These are phyloP conservation scores for Trichoderma brevicompactum DNA, from an alignment of 2,329 filamentous ascomycete species.

Conservation along the genomic window DNA sequence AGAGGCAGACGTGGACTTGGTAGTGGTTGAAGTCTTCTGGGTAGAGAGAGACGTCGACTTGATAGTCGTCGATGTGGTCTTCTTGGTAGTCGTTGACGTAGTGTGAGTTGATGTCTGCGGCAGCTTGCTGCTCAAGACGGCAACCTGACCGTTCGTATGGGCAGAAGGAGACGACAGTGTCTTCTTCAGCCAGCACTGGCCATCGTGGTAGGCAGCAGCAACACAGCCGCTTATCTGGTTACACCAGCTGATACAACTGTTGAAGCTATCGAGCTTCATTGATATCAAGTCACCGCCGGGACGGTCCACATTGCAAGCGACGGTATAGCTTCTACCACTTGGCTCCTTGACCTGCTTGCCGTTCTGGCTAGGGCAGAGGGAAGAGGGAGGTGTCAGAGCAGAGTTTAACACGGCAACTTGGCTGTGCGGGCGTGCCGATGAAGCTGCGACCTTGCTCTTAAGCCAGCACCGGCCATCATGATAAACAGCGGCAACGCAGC, in stretches of 20 bases:
- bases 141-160: not conserved
- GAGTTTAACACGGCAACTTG: constrained; percentile 1
- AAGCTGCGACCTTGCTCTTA: not conserved
- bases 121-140: constrained; percentile 11
- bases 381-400: not conserved
- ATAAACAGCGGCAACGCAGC: constrained; percentile 8
- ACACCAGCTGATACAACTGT: constrained; percentile 2
- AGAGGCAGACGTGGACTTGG: not conserved
- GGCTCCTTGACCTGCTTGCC: constrained; percentile 11
- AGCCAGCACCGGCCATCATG: constrained; percentile 12
- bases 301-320: constrained; percentile 2
- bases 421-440: not conserved
- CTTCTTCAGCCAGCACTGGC: constrained; percentile 13
- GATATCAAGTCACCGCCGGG: not conserved
- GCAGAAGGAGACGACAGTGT: not conserved
- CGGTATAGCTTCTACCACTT: not conserved
- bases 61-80: not conserved
- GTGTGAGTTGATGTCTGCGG: not conserved
- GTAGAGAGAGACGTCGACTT: not conserved
- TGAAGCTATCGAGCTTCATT: not conserved
- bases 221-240: constrained; percentile 6
- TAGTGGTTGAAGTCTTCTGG: not conserved
- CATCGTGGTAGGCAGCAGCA: constrained; percentile 12
- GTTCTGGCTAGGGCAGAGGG: not conserved
- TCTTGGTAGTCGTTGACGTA: not conserved